These are phyloP conservation scores for Microdochium bolleyi DNA, from an alignment of 2,329 filamentous ascomycete species.

Conservation along the genomic window DNA sequence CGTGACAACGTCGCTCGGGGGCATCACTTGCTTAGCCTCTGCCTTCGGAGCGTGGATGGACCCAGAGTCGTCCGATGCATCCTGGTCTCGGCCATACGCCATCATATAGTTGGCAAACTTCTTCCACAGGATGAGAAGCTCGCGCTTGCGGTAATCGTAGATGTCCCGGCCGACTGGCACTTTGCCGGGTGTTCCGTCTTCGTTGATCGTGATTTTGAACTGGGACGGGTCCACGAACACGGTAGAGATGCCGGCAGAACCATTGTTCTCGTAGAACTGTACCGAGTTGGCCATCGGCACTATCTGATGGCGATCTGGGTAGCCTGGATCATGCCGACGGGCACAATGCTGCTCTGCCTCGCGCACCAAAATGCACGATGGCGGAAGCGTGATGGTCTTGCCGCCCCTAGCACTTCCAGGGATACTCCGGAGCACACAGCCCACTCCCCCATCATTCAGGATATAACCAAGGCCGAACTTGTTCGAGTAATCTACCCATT, in stretches of 20 bases:
- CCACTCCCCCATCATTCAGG: slow-evolving; percentile 72
- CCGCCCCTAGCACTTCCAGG: slow-evolving; percentile 39
- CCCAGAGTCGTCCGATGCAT: slow-evolving; percentile 36
- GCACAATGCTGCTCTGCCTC: slow-evolving; percentile 65
- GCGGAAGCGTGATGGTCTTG: slow-evolving; percentile 48
- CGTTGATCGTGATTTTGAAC: slow-evolving; percentile 46
- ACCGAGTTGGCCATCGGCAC: slow-evolving; percentile 58
- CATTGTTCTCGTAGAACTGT: slow-evolving; percentile 68
- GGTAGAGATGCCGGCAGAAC: slow-evolving; percentile 52
- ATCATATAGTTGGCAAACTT: slow-evolving; percentile 72
- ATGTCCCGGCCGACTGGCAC: slow-evolving; percentile 55
- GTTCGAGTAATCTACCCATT: slow-evolving; percentile 86
- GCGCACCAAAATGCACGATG: slow-evolving; percentile 63
- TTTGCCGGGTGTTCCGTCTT: slow-evolving; percentile 53
- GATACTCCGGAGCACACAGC: slow-evolving; percentile 56
- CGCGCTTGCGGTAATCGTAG: slow-evolving; percentile 57
- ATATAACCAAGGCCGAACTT: slow-evolving; percentile 82
- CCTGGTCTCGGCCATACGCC: slow-evolving; percentile 65
- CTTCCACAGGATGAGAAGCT: slow-evolving; percentile 61
- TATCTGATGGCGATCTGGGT: slow-evolving; percentile 50
- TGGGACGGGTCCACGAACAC: slow-evolving; percentile 57
- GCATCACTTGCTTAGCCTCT: slow-evolving; percentile 26
- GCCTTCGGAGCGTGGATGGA: slow-evolving; percentile 29
- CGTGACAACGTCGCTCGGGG: slow-evolving; percentile 56
- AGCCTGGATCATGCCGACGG: slow-evolving; percentile 46